Conservation (phyloP, 768 basidiomycete species). For the Roridomyces roridus region DNA sequence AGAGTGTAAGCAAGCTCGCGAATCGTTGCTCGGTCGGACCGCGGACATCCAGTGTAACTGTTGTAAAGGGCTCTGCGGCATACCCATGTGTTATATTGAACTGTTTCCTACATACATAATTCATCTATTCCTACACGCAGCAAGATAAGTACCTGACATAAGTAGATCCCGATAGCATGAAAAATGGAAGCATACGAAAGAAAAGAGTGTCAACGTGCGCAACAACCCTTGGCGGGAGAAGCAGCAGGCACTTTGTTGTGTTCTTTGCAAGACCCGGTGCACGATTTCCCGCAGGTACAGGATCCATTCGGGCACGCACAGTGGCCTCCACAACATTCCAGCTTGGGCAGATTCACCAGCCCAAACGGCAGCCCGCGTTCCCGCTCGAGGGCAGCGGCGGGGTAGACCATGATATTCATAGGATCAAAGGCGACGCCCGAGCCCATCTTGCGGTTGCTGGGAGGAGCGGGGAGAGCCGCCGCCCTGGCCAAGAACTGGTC, state of each 20-base stretch:
- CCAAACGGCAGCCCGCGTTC: conserved; percentile 52
- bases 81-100: not conserved
- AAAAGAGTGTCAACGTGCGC: conserved; percentile 4
- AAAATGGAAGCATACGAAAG: conserved; percentile 7
- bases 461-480: conserved; percentile 71
- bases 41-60: conserved; percentile 1
- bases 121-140: conserved; percentile 10
- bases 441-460: conserved; percentile 46
- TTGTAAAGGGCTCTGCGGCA: conserved; percentile 10
- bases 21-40: not conserved
- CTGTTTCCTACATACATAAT: not conserved
- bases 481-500: conserved; percentile 72
- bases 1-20: conserved; percentile 40
- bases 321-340: conserved; percentile 69
- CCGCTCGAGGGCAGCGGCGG: conserved; percentile 38
- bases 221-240: conserved; percentile 19
- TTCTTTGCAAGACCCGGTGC: conserved; percentile 58
- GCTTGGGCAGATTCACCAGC: conserved; percentile 62
- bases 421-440: conserved; percentile 51
- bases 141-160: not conserved
- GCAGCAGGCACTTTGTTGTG: conserved; percentile 24
- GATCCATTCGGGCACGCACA: conserved; percentile 61
- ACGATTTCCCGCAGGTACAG: conserved; percentile 65
- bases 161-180: not conserved
- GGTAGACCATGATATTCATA: conserved; percentile 56